Base-by-base conservation (phyloP, 345 rosid species). In the Bretschneidera sinensis region DNA sequence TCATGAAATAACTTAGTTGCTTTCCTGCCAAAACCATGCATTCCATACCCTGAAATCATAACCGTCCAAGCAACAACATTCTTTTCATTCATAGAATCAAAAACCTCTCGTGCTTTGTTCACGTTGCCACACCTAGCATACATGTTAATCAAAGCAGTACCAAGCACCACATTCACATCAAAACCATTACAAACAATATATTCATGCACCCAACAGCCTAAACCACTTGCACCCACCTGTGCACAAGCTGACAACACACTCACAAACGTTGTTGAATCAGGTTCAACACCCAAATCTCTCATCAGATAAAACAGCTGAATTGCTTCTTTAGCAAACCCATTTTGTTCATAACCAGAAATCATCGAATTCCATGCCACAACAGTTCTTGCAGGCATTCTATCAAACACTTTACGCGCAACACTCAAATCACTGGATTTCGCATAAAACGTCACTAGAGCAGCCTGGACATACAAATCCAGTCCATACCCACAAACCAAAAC, bases 31-130 rank as follows among this genome's bases (percentile, higher is more conserved):
- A 69, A 66, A 49, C 98, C 98, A 69, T 89, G 87, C 62, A 66
- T 79, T 25, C 88, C 98, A 58, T 85, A 92, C 52, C 87, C 95
- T 19, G 96, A 85, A 71, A 92, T 82, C 92, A 89, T 86, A 10
- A 91, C 85, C 5, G 96, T 92, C 95, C 95, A 92, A 65, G 95
- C 78, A 67, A 86, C 71, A 14, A 89, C 91, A 69, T 89, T 92
- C 49, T 65, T 79, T 69, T 86, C 88, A 4, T 57, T 73, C 85
- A 88, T 76, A 7, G 50, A 61, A 73, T 85, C 84, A 65, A 92
- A 92, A 48, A 85, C 86, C 61, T 82, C 83, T 22, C 84, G 62
- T 0, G 96, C 78, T 55, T 73, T 86, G 22, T 35, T 65, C 57
- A 83, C 86, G 57, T 76, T 64, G 20, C 98, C 98, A 16, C 98